Evolutionary conservation across 208 protist species (phyloP).

Genomic region (Leishmania mexicana): DNA sequence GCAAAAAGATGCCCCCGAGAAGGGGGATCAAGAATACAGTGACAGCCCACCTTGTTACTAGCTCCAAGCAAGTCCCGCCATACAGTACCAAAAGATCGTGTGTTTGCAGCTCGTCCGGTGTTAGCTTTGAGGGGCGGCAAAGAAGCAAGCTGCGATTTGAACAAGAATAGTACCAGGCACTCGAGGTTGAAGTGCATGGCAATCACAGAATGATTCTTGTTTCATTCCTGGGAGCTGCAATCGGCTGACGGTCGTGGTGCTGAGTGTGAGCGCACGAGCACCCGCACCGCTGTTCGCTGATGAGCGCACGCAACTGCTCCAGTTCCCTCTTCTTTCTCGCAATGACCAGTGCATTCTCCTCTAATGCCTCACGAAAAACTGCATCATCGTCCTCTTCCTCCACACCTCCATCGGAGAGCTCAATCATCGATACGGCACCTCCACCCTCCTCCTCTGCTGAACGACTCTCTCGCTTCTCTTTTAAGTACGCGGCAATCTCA

Average conservation of each 20-base stretch:
- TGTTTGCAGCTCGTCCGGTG: not conserved
- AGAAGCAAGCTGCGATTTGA: not conserved
- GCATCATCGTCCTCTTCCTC: constrained; percentile 31
- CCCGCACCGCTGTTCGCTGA: constrained; percentile 34
- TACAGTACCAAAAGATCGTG: not conserved
- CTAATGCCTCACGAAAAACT: constrained; percentile 36
- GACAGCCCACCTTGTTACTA: not conserved
- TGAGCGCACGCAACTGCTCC: constrained; percentile 23
- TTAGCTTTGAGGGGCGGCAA: not conserved
- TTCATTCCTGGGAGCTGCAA: not conserved
- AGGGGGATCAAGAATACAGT: not conserved
- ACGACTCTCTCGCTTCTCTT: constrained; percentile 10
- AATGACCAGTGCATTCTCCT: constrained; percentile 42
- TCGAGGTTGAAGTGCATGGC: not conserved
- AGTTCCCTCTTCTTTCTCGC: constrained; percentile 36
- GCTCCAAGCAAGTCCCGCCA: not conserved
- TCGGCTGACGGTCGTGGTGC: not conserved
- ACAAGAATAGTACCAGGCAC: not conserved
- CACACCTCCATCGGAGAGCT: constrained; percentile 5
- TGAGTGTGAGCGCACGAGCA: constrained; percentile 26
- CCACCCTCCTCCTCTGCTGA: constrained; percentile 16
- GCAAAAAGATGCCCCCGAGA: not conserved
- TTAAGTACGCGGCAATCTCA: constrained; percentile 47
- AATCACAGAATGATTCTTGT: constrained; percentile 21
- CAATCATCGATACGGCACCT: constrained; percentile 15